Percentiles rank a stretch among this genome's conserved stretches.
phyloP scores from a whole-genome alignment of 441 rosid species.

The Syzygium syzygioides region DNA sequence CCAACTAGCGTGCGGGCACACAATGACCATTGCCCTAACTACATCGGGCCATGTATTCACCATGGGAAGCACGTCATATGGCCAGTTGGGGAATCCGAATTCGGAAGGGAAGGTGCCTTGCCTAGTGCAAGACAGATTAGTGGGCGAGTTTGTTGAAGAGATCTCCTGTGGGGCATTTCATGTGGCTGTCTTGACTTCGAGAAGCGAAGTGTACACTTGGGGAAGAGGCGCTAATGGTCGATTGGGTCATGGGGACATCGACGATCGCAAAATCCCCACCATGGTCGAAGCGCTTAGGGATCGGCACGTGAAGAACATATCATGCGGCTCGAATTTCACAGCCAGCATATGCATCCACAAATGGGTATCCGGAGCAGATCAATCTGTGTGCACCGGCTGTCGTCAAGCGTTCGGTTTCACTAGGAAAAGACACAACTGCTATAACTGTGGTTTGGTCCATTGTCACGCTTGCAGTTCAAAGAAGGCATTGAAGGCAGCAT shows the following conservation, averaged over 20 bases:
- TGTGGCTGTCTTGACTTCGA: constrained; percentile 74
- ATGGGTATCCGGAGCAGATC: constrained; percentile 90
- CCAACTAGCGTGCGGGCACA: constrained; percentile 80
- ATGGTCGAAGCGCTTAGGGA: constrained; percentile 73
- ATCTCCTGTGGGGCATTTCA: constrained; percentile 81
- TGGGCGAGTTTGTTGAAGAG: constrained; percentile 92
- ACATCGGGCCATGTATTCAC: constrained; percentile 88
- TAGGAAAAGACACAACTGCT: constrained; percentile 83
- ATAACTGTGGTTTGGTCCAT: constrained; percentile 84
- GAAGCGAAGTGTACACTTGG: constrained; percentile 94
- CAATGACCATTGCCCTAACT: constrained; percentile 76
- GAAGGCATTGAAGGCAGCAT: constrained; percentile 83
- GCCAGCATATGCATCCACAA: constrained; percentile 88
- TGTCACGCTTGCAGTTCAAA: constrained; percentile 96
- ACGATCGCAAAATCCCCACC: constrained; percentile 65
- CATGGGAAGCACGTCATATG: constrained; percentile 68
- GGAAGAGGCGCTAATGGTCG: constrained; percentile 87
- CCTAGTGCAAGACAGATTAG: constrained; percentile 72
- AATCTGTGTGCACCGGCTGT: constrained; percentile 84
- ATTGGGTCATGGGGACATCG: constrained; percentile 83
- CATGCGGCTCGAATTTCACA: constrained; percentile 90
- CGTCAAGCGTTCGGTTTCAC: constrained; percentile 91
- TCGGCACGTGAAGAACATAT: constrained; percentile 69
- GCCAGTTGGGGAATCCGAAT: constrained; percentile 66
- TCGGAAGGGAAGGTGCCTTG: constrained; percentile 71